Evolutionary conservation across 2,329 filamentous ascomycete genomes (phyloP), one percentile per base, ranked within the genome.

Genomic region (Nothophaeocryptopus gaeumannii): DNA sequence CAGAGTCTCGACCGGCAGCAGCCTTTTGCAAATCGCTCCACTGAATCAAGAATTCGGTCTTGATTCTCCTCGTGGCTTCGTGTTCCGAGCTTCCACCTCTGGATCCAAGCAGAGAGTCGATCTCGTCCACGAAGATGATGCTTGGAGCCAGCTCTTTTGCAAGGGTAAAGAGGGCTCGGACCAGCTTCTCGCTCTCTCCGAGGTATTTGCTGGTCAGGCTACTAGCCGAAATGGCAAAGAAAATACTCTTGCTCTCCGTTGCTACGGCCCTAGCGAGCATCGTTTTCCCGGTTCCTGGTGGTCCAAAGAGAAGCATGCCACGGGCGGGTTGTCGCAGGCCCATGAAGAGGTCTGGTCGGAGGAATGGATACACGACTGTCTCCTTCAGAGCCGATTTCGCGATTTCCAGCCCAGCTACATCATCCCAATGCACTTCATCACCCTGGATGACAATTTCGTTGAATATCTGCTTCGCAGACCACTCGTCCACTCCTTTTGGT

Each of bases 41-140:
- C 65, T 96, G 91, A 26, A 99, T 96, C 29, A 99, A 74, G 62
- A 99, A 99, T 66, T 99, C 93, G 0, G 93, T 99, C 72, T 99
- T 99, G 65, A 96, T 95, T 47, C 93, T 82, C 50, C 92, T 79
- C 0, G 90, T 95, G 1, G 93, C 89, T 71, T 99, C 93, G 62
- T 97, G 88, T 64, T 97, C 93, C 1, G 88, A 86, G 2, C 85
- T 85, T 0, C 89, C 88, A 5, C 86, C 88, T 44, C 93, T 79
- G 12, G 90, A 83, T 1, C 90, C 95, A 0, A 99, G 78, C 0
- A 99, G 74, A 0, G 91, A 96, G 68, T 99, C 93, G 55, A 99
- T 99, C 67, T 99, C 93, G 63, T 99, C 93, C 4, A 99, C 90
- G 61, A 99, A 99, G 51, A 99, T 97, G 67, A 99, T 97, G 54